Base-by-base conservation (phyloP, 2,329 filamentous ascomycete species). In the Aureobasidium pullulans region DNA sequence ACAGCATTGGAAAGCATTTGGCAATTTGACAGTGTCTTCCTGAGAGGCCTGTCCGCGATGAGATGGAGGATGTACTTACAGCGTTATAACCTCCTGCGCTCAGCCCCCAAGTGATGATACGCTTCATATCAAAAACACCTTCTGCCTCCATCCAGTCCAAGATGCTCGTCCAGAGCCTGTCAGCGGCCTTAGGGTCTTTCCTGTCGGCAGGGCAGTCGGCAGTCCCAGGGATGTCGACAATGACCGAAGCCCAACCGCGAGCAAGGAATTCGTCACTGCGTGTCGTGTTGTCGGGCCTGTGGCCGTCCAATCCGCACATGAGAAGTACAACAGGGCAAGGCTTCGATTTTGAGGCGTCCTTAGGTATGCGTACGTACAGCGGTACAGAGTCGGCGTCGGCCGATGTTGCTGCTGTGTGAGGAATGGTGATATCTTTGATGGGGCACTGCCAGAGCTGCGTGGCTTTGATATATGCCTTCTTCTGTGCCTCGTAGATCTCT, bases 71-170 rank as follows among this genome's bases (percentile, higher is more conserved):
- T 16, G n/a, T 46, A 40, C 23, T 53, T 39, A 85, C 76, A 19
- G 85, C 85, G 71, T 88, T 87, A 75, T 87, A 88, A 0, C 85
- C 85, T 32, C 86, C 86, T 0, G 81, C 77, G 63, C 81, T 85
- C 36, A 88, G 72, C 0, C 85, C 86, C 85, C 85, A 88, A 48
- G 79, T 81, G 62, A 84, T 71, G 7, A 89, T 72, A 36, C 76
- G 78, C 1, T 66, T 64, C 77, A 81, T 81, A 67, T 88, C 79
- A 65, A 87, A 83, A 32, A 74, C 67, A 1, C 74, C 71, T 52
- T 81, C 72, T 2, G 68, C 60, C 1, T 67, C 72, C 76, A 86
- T 80, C 80, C 84, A 88, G 36, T 79, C 79, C 3, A 89, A 71
- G 32, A 88, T 72, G 62, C 81, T 84, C 32, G 78, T 78, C 79